A percentile compares a stretch with the other conserved stretches of the same genome.
Evolutionary conservation across 169 alveolate species (phyloP).

Genomic region (Cryptosporidium viatorum): DNA sequence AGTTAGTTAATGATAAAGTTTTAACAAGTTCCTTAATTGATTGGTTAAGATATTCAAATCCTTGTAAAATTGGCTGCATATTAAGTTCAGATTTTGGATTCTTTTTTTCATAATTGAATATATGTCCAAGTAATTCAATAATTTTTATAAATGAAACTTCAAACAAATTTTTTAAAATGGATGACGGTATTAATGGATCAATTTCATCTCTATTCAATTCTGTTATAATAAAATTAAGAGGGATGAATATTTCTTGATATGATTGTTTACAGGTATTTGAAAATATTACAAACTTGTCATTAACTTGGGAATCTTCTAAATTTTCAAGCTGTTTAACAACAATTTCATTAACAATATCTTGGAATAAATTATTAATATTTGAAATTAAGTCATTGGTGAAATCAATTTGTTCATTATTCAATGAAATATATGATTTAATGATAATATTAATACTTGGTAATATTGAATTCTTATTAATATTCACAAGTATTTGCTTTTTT

Average conservation of each 20-base stretch:
- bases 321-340: constrained; percentile 6
- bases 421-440: constrained; percentile 34
- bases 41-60: constrained; percentile 32
- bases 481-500: constrained; percentile 19
- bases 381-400: constrained; percentile 22
- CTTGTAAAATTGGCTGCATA: constrained; percentile 7
- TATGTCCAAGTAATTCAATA: constrained; percentile 12
- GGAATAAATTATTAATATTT: constrained; percentile 20
- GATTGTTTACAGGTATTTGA: constrained; percentile 17
- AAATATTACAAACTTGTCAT: constrained; percentile 2
- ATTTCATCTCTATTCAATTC: not conserved
- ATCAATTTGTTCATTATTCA: not conserved
- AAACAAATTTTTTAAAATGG: constrained; percentile 9
- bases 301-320: not conserved
- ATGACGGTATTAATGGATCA: constrained; percentile 2
- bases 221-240: constrained; percentile 6
- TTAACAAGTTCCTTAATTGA: not conserved
- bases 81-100: not conserved
- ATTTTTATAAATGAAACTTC: constrained; percentile 12
- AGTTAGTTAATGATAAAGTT: not conserved
- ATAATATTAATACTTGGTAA: not conserved
- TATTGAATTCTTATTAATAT: constrained; percentile 15
- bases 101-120: not conserved
- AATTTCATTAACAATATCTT: constrained; percentile 50
- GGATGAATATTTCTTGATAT: constrained; percentile 33